These are phyloP conservation scores for Phialophora chinensis DNA, from an alignment of 2,329 filamentous ascomycete genomes.

Conservation along the genomic window DNA sequence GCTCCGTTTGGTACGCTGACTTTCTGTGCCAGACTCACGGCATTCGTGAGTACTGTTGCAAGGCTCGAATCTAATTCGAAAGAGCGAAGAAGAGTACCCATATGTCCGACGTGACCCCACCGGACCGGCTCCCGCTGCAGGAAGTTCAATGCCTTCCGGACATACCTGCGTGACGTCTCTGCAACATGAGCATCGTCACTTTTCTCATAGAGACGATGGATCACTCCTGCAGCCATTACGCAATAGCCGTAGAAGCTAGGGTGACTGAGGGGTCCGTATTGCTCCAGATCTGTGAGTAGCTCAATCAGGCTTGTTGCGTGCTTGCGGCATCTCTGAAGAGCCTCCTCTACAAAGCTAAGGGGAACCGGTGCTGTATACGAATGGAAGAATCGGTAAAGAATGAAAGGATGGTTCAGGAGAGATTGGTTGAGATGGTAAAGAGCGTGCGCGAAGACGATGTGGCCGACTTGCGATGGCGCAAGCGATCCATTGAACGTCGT, in stretches of 20 bases:
- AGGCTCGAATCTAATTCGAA: slow-evolving; percentile 14
- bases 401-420: slow-evolving; percentile 47
- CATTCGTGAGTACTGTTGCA: slow-evolving; percentile 14
- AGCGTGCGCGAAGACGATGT: slow-evolving; percentile 43
- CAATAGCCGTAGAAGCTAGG: slow-evolving; percentile 47
- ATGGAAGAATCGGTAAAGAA: slow-evolving; percentile 42
- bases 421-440: slow-evolving; percentile 47
- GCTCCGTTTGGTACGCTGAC: slow-evolving; percentile 13
- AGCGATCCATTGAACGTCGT: not conserved
- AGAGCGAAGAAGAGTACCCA: slow-evolving; percentile 18
- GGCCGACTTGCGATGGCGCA: slow-evolving; percentile 30
- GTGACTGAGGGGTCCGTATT: slow-evolving; percentile 35
- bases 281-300: slow-evolving; percentile 33
- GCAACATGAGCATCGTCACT: slow-evolving; percentile 8
- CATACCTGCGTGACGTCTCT: slow-evolving; percentile 1
- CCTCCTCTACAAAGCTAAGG: slow-evolving; percentile 42
- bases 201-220: slow-evolving; percentile 19
- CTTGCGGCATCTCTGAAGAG: slow-evolving; percentile 41
- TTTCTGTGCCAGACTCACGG: slow-evolving; percentile 20
- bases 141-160: slow-evolving; percentile 7
- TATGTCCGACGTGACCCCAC: slow-evolving; percentile 18
- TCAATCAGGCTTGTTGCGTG: slow-evolving; percentile 43
- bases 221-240: slow-evolving; percentile 41
- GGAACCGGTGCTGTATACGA: slow-evolving; percentile 41
- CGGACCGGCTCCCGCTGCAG: slow-evolving; percentile 8